A percentile compares a stretch with the other conserved stretches of the same genome.
Conservation (phyloP, 148 eudicot species). For the Rhododendron simsii region DNA sequence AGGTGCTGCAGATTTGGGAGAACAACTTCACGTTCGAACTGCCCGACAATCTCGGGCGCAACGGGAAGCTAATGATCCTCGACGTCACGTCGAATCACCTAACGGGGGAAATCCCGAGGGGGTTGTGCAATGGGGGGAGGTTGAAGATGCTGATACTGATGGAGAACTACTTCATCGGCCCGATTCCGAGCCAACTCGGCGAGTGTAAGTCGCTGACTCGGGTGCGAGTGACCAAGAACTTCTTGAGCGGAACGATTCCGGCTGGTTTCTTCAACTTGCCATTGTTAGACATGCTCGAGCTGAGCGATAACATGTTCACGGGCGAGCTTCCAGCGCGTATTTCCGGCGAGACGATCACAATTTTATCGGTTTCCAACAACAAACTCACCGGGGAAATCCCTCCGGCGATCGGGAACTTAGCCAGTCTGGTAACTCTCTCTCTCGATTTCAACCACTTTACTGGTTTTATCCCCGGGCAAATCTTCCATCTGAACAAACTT, state of each 20-base stretch:
- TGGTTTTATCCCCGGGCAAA: constrained; percentile 41
- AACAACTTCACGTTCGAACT: constrained; percentile 39
- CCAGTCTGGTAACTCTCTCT: constrained; percentile 17
- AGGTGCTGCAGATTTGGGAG: constrained; percentile 35
- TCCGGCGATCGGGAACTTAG: constrained; percentile 20
- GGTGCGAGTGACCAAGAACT: constrained; percentile 31
- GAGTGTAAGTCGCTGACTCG: constrained; percentile 31
- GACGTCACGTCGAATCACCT: constrained; percentile 38
- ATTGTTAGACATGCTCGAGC: constrained; percentile 19
- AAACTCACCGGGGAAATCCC: constrained; percentile 42
- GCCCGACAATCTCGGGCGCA: constrained; percentile 44
- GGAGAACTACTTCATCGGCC: constrained; percentile 36
- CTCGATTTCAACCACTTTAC: constrained; percentile 34
- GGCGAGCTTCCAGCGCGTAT: constrained; percentile 43
- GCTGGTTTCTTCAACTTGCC: constrained; percentile 40
- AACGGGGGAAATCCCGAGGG: constrained; percentile 35
- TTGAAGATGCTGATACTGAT: constrained; percentile 25
- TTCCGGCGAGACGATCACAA: constrained; percentile 16
- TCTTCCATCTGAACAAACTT: constrained; percentile 25
- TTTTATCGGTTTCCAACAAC: constrained; percentile 34
- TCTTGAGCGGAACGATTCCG: constrained; percentile 33
- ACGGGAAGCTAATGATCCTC: constrained; percentile 19
- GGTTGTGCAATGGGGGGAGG: constrained; percentile 32
- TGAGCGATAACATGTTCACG: constrained; percentile 35
- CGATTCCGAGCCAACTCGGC: constrained; percentile 38